These are phyloP conservation scores for Maudiozyma barnettii DNA, from an alignment of 805 yeast species.

Conservation along the genomic window DNA sequence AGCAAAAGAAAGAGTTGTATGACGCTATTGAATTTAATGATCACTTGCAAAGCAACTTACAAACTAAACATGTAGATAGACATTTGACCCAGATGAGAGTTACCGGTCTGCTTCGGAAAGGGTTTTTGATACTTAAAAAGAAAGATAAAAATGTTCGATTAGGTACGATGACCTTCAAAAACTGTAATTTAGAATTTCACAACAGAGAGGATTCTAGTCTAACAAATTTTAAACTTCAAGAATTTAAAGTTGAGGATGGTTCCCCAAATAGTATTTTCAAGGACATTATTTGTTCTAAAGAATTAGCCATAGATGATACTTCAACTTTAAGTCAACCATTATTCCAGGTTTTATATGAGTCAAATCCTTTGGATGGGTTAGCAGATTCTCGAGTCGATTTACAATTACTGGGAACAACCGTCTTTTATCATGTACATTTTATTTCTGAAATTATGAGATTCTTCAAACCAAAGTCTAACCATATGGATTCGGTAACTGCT, in stretches of 20 bases:
- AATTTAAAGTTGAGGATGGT: slow-evolving; percentile 81
- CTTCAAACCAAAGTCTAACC: slow-evolving; percentile 80
- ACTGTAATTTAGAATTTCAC: slow-evolving; percentile 60
- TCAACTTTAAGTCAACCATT: slow-evolving; percentile 42
- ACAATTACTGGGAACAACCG: slow-evolving; percentile 75
- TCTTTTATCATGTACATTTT: slow-evolving; percentile 79
- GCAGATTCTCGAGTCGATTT: slow-evolving; percentile 75
- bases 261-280: slow-evolving; percentile 71
- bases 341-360: slow-evolving; percentile 73
- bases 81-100: slow-evolving; percentile 63
- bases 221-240: slow-evolving; percentile 64
- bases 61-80: slow-evolving; percentile 57
- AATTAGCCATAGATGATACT: slow-evolving; percentile 11
- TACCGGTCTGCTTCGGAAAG: slow-evolving; percentile 59
- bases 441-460: slow-evolving; percentile 65
- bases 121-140: slow-evolving; percentile 56
- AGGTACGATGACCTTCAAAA: slow-evolving; percentile 75
- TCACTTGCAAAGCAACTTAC: slow-evolving; percentile 22
- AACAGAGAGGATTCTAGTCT: slow-evolving; percentile 75
- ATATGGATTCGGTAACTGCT: slow-evolving; percentile 80
- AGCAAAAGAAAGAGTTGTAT: slow-evolving; percentile 79
- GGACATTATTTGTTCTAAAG: slow-evolving; percentile 78
- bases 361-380: slow-evolving; percentile 71
- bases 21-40: slow-evolving; percentile 92
- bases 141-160: slow-evolving; percentile 34